Percentiles rank a stretch among this genome's conserved stretches.
phyloP scores from a whole-genome alignment of 2,329 filamentous ascomycete genomes.

The Ophiobolus disseminans region DNA sequence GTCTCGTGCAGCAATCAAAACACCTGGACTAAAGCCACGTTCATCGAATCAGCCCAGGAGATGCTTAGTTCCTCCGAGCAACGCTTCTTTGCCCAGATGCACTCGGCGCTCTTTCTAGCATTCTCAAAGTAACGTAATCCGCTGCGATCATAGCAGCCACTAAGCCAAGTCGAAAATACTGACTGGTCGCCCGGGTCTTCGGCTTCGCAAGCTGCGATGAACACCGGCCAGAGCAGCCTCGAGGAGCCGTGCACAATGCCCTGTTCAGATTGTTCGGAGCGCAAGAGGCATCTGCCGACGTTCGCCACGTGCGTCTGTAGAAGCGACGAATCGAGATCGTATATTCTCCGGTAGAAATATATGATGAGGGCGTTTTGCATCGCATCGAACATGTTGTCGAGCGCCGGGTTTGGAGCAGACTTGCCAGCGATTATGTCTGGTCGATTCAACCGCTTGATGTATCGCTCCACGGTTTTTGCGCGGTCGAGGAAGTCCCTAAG shows the following conservation, averaged over 20 bases:
- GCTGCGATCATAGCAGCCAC: constrained; percentile 32
- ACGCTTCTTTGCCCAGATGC: constrained; percentile 41
- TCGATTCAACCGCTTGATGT: constrained; percentile 31
- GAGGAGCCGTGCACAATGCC: constrained; percentile 43
- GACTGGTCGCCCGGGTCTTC: constrained; percentile 47
- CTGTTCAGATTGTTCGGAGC: constrained; percentile 41
- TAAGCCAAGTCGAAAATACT: constrained; percentile 47
- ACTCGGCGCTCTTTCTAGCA: constrained; percentile 30
- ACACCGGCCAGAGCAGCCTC: constrained; percentile 54
- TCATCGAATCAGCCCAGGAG: constrained; percentile 13
- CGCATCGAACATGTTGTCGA: constrained; percentile 46
- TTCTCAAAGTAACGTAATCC: constrained; percentile 43
- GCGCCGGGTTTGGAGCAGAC: constrained; percentile 8
- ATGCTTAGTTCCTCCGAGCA: not conserved
- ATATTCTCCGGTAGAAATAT: constrained; percentile 56
- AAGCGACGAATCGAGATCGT: constrained; percentile 51
- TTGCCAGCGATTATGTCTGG: not conserved
- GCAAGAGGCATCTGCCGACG: constrained; percentile 49
- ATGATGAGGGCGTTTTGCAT: constrained; percentile 55
- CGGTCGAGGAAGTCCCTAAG: constrained; percentile 42
- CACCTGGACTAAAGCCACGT: not conserved
- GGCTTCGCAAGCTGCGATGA: constrained; percentile 55
- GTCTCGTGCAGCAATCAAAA: not conserved
- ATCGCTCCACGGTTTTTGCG: constrained; percentile 45
- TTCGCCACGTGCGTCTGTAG: constrained; percentile 50